phyloP scores from a whole-genome alignment of 768 basidiomycete species.

The Sarcodon aspratus region DNA sequence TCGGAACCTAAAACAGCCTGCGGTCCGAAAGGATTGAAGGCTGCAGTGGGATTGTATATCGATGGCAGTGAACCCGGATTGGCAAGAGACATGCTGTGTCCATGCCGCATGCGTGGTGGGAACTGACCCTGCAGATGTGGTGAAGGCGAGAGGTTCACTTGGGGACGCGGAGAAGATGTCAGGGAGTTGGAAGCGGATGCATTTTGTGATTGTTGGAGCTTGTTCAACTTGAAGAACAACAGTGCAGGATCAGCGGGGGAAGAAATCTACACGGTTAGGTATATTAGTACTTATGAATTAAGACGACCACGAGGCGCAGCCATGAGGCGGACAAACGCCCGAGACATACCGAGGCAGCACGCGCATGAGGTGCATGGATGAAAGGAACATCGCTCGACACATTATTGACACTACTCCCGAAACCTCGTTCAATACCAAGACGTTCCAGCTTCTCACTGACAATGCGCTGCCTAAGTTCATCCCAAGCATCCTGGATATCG shows the following conservation, averaged over 20 bases:
- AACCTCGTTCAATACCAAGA: constrained; percentile 64
- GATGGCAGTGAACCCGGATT: constrained; percentile 29
- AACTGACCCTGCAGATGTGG: constrained; percentile 27
- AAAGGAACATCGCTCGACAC: constrained; percentile 34
- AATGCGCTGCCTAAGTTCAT: constrained; percentile 50
- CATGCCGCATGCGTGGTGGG: constrained; percentile 31
- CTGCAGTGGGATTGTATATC: constrained; percentile 23
- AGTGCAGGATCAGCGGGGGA: constrained; percentile 84
- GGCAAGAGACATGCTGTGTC: constrained; percentile 64
- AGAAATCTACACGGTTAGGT: constrained; percentile 48
- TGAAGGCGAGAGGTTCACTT: constrained; percentile 40
- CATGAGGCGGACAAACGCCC: constrained; percentile 9
- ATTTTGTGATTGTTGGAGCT: constrained; percentile 64
- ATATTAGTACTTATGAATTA: not conserved
- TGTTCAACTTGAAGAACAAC: constrained; percentile 73
- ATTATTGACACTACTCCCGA: constrained; percentile 22
- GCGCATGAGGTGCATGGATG: constrained; percentile 66
- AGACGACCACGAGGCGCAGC: not conserved
- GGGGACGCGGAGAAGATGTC: constrained; percentile 55
- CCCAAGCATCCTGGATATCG: constrained; percentile 53
- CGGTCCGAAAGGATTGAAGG: constrained; percentile 60
- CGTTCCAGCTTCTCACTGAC: constrained; percentile 78
- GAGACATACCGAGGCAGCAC: constrained; percentile 69
- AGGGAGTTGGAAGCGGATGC: constrained; percentile 40
- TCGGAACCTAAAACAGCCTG: constrained; percentile 43